These are phyloP conservation scores for Cokeromyces recurvatus DNA, from an alignment of 371 early-diverging fungal species.

Conservation along the genomic window DNA sequence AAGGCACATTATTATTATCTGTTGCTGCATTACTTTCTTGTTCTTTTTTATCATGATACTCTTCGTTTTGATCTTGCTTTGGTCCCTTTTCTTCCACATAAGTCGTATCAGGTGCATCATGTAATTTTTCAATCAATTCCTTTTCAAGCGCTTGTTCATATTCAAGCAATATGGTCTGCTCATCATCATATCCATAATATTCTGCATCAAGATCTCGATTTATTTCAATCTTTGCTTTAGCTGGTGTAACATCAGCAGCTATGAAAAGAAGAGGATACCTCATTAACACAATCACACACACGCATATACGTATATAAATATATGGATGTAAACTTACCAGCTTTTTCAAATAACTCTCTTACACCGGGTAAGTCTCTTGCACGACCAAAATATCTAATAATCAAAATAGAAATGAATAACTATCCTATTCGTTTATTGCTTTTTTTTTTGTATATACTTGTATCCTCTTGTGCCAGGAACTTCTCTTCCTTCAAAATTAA, in stretches of 20 bases:
- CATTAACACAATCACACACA: no score
- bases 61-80: conserved; percentile 7
- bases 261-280: no score
- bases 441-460: conserved; percentile 53
- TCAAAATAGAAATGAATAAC: not conserved
- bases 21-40: no score
- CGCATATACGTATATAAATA: no score
- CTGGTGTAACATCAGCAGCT: no score
- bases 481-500: conserved; percentile 86
- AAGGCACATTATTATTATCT: conserved; percentile 47
- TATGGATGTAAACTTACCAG: conserved; percentile 36
- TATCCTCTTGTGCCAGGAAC: conserved; percentile 91
- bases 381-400: conserved; percentile 87
- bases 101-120: conserved; percentile 37
- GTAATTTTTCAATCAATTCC: conserved; percentile 33
- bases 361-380: conserved; percentile 95
- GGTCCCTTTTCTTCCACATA: conserved; percentile 7
- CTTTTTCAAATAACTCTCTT: conserved; percentile 83
- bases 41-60: no score
- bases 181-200: conserved; percentile 96
- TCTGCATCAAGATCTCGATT: conserved; percentile 84
- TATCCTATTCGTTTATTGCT: not conserved
- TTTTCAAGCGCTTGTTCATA: conserved; percentile 67
- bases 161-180: conserved; percentile 75
- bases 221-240: conserved; percentile 75